Evolutionary conservation across 257 asterid genomes (phyloP).

Genomic region (Solanum pimpinellifolium): DNA sequence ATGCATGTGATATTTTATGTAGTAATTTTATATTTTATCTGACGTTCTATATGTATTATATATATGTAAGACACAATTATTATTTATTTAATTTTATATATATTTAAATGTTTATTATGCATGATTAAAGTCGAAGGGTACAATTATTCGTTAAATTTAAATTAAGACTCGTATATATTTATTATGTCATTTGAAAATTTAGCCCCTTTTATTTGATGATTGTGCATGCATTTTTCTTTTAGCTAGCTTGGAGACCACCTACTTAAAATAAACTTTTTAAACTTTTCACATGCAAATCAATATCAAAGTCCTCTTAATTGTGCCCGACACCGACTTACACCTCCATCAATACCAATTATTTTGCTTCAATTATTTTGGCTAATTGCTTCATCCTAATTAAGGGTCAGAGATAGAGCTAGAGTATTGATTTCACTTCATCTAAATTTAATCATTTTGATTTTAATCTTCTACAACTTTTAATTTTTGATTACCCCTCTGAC

Average conservation of each 20-base stretch:
- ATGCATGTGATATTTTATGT: no score
- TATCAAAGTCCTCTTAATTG: neutral
- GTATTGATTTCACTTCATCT: neutral
- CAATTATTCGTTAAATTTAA: no score
- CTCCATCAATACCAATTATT: neutral
- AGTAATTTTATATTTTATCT: no score
- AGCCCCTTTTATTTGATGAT: neutral
- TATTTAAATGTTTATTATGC: no score
- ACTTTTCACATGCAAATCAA: neutral
- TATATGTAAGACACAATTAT: no score
- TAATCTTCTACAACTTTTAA: neutral
- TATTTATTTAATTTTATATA: no score
- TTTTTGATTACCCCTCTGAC: no score
- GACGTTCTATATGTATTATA: no score
- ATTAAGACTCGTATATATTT: no score
- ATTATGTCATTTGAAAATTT: neutral
- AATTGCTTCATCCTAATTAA: neutral
- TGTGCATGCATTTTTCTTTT: neutral
- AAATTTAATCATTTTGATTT: neutral
- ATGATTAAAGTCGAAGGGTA: fast-evolving
- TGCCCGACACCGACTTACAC: neutral
- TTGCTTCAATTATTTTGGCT: neutral
- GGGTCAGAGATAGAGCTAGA: neutral
- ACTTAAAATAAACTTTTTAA: neutral
- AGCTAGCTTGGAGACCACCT: neutral